Evolutionary conservation across 805 yeast species (phyloP), one percentile per base, ranked within the genome.

Genomic region (Candida mattraensis): DNA sequence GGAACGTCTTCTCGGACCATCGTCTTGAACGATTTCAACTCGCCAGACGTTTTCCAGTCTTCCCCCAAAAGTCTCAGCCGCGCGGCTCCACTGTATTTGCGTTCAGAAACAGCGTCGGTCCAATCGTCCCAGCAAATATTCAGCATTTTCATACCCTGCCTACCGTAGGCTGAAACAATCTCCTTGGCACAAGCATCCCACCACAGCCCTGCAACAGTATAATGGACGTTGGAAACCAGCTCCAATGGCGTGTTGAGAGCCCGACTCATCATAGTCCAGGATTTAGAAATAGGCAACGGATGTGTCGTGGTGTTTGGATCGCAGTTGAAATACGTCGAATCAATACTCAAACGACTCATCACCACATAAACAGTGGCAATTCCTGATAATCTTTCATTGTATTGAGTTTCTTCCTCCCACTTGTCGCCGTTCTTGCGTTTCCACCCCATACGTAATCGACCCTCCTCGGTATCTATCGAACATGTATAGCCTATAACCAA

Each of bases 381-480:
- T 2, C 98, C 99, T 8, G 85, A 76, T 50, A 93, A 74, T 35
- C 99, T 67, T 61, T 91, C 98, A 53, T 81, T 81, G 52, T 93
- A 88, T 41, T 77, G 73, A 1, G 73, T 72, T 17, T 80, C 83
- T 35, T 72, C 78, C 42, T 65, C 69, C 80, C 81, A 77, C 48
- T 70, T 72, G 8, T 53, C 66, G 23, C 65, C 76, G 11, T 56
- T 53, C 27, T 51, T 66, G 28, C 84, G 65, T 47, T 79, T 80
- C 87, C 93, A 91, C 3, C 96, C 99, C 97, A 91, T 88, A 32
- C 81, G 68, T 11, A 60, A 39, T 37, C 96, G 69, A 3, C 96
- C 97, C 47, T 81, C 83, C 45, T 80, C 95, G 0, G 96, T 83
- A 36, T 82, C 87, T 18, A 84, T 76, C 2, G 72, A 39, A 51